Conservation (phyloP, 495 filamentous ascomycete species). For the Hypoxylon crocopeplum region DNA sequence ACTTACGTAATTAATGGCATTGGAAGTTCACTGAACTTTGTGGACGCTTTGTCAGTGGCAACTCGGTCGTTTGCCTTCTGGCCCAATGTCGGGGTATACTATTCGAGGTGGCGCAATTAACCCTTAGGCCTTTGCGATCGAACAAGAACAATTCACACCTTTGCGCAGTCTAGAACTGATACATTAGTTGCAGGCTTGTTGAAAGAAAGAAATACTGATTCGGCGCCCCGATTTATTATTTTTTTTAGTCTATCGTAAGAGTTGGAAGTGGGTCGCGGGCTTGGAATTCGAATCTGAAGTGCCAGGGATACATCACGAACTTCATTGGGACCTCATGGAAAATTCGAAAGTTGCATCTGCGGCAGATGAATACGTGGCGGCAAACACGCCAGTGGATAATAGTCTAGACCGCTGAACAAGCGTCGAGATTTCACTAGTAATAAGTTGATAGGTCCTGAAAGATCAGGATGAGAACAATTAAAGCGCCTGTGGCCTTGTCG, state of each 20-base stretch:
- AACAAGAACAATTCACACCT: neutral
- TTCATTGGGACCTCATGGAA: constrained; percentile 11
- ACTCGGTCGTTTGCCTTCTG: constrained; percentile 16
- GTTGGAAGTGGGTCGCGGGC: constrained; percentile 29
- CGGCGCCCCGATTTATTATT: constrained; percentile 18
- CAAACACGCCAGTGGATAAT: constrained; percentile 16
- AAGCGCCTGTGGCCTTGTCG: no score
- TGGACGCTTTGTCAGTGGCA: constrained; percentile 22
- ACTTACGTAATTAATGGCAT: neutral
- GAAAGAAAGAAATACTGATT: constrained; percentile 22
- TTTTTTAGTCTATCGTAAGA: constrained; percentile 8
- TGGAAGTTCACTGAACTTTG: neutral
- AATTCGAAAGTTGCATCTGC: constrained; percentile 25
- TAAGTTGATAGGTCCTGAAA: no score
- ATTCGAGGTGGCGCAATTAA: constrained; percentile 11
- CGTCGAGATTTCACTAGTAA: constrained; percentile 2
- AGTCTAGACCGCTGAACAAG: constrained; percentile 17
- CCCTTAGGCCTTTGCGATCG: neutral
- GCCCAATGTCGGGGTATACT: constrained; percentile 2
- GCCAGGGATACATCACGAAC: constrained; percentile 21
- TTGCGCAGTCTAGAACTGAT: neutral
- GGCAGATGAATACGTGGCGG: constrained; percentile 28
- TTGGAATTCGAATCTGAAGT: neutral
- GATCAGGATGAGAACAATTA: no score
- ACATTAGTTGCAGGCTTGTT: neutral